Base-by-base conservation (phyloP, 371 early-diverging fungal species). In the Rhizopus arrhizus region DNA sequence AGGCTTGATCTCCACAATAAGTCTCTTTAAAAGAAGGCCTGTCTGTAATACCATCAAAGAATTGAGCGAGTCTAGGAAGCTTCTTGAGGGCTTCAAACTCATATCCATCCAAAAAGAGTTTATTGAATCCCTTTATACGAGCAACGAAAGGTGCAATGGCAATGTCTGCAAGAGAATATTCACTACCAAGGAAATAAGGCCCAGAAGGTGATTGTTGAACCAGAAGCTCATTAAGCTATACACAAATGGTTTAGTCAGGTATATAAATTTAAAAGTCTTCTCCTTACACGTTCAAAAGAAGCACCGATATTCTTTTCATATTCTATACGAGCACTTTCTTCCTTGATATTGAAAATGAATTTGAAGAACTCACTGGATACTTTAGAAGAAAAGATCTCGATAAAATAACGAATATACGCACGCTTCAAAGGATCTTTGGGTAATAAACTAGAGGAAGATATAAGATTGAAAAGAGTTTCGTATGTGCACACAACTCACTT, bases 131-230 rank as follows among this genome's bases (percentile, higher is more conserved):
- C 11, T 16, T 22, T 7, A 82, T 38, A 41, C 84, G 76, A 12
- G 57, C 62, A 16, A 73, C 38, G 61, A 87, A 80, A 34, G 89
- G 84, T 3, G 80, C 81, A 13, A 77, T 56, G 8, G 75, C 74
- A 47, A 87, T 61, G 60, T 89, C 89, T 3, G 87, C 89, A 33
- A 84, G 59, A 11, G 84, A 80, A 45, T 75, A 87, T 33, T 77
- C 62, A n/a, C 68, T 61, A 29, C 87, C 87, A 16, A 82, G 57
- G 74, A 86, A 86, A 64, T 83, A 89, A 13, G 88, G 88, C 0
- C 89, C 89, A 0, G 73, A 68, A 15, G 75, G 31, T 36, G 80
- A 68, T 62, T 82, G 84, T 54, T 66, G 61, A 34, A 59, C 58
- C 34, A 84, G 69, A 43, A 83, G 69, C 13, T 77, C 73, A 59